Evolutionary conservation across 1,284 basidiomycete species (phyloP), one percentile per base, ranked within the genome.

Genomic region (Heliocybe sulcata): DNA sequence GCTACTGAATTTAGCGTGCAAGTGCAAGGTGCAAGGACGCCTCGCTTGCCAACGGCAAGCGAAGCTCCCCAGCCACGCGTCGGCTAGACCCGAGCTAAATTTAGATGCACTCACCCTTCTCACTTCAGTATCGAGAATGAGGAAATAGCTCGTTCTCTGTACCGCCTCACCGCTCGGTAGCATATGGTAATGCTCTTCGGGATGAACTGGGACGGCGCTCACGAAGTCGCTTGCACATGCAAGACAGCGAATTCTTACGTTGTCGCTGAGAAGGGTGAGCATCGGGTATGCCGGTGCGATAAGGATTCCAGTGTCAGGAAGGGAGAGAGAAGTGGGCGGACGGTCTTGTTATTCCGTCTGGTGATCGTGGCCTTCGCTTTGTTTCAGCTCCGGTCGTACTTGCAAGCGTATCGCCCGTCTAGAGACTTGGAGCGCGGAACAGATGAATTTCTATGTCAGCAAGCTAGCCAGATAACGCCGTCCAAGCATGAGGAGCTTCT

Each of bases 401-500:
- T 42, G 16, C 6, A n/a, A 6, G 6, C 38, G 38, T 16, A 6
- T n/a, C 38, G 4, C 38, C 38, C 38, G 4, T 42, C 38, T n/a
- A 42, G 6, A 16, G n/a, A 9, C 38, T 42, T n/a, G 12, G 38
- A 20, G 38, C n/a, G 10, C 20, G 6, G 25, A 26, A n/a, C 12
- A 4, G 47, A 49, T 26, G 47, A 49, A 16, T 49, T 49, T 22
- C 11, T 58, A 58, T 8, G 47, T 22, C 14, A 20, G 23, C 47
- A 49, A 26, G 14, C 22, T 29, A 8, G 6, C 20, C 60, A 68
- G 2, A 59, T 74, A 45, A 57, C 61, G 12, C 67, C 74, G 1
- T 56, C 55, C 1, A 53, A 35, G 27, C 64, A 76, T 52, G 54
- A 59, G 2, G 51, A 53, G 1, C 60, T 78, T 12, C 58, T 72